Evolutionary conservation across 345 rosid genomes (phyloP), one percentile per base, ranked within the genome.

Genomic region (Microthlaspi erraticum): DNA sequence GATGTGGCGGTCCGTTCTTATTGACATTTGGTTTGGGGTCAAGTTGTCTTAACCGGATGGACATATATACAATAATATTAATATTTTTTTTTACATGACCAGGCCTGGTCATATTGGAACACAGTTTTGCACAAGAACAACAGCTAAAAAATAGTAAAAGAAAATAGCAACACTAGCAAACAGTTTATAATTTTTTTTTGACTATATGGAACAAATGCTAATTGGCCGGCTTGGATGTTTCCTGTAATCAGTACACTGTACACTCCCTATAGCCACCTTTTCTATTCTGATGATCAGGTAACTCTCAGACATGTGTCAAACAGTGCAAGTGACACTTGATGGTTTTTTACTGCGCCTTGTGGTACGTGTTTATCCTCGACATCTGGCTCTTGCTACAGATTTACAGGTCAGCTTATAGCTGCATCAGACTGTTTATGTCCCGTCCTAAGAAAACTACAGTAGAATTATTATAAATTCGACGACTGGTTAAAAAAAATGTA

Each of bases 171-270:
- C 38, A 31, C 20, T 49, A 29, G 31, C 7, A 60, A 45, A 49
- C 51, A 6, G 31, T 0, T 10, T 23, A 36, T n/a, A n/a, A n/a
- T n/a, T n/a, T 31, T 10, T 29, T 13, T 29, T 11, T 54, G 57
- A 60, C 42, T 34, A 26, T 11, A 36, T 3, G 23, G 19, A 44
- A 43, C 49, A 56, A 17, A 37, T 8, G 31, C 29, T 49, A 33
- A 57, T 56, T 57, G 60, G 60, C 39, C 44, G 3, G 60, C 37
- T 41, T 73, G 77, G 66, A 57, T 37, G 57, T 49, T 38, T 29
- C 53, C 50, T 23, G 45, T 2, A 17, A 49, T 12, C 44, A 34
- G 33, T 63, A 1, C 32, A 10, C n/a, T n/a, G 52, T 46, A 46
- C 53, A 52, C 57, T 29, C 42, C 37, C 44, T 14, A 32, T 18